These are phyloP conservation scores for Fusarium odoratissimum DNA, from an alignment of 2,329 filamentous ascomycete species.

Conservation along the genomic window DNA sequence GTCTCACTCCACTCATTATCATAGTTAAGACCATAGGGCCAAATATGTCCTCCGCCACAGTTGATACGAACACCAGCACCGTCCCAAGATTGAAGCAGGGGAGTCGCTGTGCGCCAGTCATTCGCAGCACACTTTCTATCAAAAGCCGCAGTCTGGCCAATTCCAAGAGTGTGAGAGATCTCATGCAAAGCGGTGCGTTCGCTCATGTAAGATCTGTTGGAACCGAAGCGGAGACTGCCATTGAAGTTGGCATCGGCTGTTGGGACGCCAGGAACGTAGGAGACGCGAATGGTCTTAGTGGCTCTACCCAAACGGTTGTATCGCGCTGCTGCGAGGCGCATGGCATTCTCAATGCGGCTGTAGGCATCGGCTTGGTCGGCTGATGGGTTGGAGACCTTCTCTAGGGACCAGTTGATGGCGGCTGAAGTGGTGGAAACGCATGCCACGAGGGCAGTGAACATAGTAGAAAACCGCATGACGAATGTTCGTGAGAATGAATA, in stretches of 20 bases:
- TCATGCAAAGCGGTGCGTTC: slow-evolving; percentile 62
- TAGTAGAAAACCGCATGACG: slow-evolving; percentile 51
- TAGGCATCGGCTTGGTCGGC: slow-evolving; percentile 58
- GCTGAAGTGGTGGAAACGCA: slow-evolving; percentile 51
- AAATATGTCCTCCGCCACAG: slow-evolving; percentile 55
- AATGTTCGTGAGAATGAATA: background rate
- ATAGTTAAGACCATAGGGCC: slow-evolving; percentile 57
- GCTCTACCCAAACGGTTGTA: slow-evolving; percentile 52
- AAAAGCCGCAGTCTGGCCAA: slow-evolving; percentile 58
- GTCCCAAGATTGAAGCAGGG: slow-evolving; percentile 56
- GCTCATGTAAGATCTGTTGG: slow-evolving; percentile 59
- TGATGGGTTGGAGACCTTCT: slow-evolving; percentile 54
- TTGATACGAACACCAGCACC: slow-evolving; percentile 52
- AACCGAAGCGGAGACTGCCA: slow-evolving; percentile 60
- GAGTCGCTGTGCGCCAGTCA: slow-evolving; percentile 56
- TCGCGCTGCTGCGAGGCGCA: slow-evolving; percentile 54
- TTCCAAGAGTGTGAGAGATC: slow-evolving; percentile 59
- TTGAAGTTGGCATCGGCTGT: slow-evolving; percentile 60
- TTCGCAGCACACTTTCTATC: slow-evolving; percentile 52
- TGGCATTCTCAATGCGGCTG: slow-evolving; percentile 55
- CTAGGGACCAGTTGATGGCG: slow-evolving; percentile 53
- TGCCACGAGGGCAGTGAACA: slow-evolving; percentile 41
- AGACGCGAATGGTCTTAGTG: slow-evolving; percentile 54
- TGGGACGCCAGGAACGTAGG: slow-evolving; percentile 57
- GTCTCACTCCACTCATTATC: slow-evolving; percentile 59